Percentiles rank a stretch among this genome's conserved stretches.
These are phyloP conservation scores for Lentinula guzmanii DNA, from an alignment of 768 basidiomycete genomes.

Conservation along the genomic window DNA sequence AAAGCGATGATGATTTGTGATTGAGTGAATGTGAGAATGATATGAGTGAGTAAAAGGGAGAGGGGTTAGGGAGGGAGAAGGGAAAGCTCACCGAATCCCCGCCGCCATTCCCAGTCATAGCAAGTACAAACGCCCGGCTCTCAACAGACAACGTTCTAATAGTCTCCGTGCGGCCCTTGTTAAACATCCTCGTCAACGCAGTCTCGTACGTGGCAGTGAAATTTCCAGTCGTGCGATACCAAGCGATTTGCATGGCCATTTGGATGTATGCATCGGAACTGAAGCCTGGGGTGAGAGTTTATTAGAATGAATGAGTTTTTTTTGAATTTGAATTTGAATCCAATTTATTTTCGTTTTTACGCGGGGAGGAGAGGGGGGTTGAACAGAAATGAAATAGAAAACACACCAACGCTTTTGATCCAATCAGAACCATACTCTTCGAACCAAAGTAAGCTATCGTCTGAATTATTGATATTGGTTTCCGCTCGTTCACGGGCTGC, in stretches of 20 bases:
- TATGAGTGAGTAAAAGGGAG: not conserved
- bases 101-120: constrained; percentile 52
- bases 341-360: too few relatives aligned
- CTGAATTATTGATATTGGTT: constrained; percentile 67
- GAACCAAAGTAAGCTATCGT: constrained; percentile 80
- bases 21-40: constrained; percentile 1
- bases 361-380: not conserved
- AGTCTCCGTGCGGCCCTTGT: constrained; percentile 86
- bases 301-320: too few relatives aligned
- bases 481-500: constrained; percentile 53
- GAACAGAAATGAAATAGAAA: not conserved
- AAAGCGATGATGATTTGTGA: too few relatives aligned
- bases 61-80: too few relatives aligned
- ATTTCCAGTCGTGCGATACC: constrained; percentile 69
- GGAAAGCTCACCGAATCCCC: too few relatives aligned
- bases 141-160: constrained; percentile 72
- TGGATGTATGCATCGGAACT: constrained; percentile 86
- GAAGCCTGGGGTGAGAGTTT: constrained; percentile 33
- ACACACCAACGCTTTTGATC: constrained; percentile 72
- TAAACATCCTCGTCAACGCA: constrained; percentile 80
- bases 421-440: constrained; percentile 79
- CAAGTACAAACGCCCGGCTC: constrained; percentile 70
- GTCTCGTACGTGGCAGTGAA: constrained; percentile 94
- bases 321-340: too few relatives aligned
- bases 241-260: constrained; percentile 88